Evolutionary conservation across 179 eudicot species (phyloP).

Genomic region (Heliamphora pulchella): DNA sequence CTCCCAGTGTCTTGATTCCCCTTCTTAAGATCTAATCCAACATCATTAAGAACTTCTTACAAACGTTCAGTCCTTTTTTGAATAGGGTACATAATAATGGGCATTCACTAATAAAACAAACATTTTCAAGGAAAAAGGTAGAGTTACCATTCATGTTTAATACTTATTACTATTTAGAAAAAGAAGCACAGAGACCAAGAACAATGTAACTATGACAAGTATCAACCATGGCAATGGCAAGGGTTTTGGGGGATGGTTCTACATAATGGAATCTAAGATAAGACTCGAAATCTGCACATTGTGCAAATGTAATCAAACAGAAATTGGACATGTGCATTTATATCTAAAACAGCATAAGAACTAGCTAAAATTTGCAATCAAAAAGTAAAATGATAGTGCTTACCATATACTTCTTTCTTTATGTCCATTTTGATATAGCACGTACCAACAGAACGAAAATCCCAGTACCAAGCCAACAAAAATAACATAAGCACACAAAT

Average conservation of each 20-base stretch:
- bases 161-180: background rate
- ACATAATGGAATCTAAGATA: background rate
- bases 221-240: background rate
- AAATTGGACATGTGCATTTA: background rate
- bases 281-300: background rate
- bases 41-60: background rate
- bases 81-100: background rate
- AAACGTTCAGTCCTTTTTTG: background rate
- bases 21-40: constrained; percentile 1
- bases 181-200: background rate
- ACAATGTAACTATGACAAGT: background rate
- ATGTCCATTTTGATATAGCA: constrained; percentile 28
- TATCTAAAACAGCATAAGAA: background rate
- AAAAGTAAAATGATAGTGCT: constrained; percentile 26
- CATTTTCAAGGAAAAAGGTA: background rate
- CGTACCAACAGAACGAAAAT: constrained; percentile 21
- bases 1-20: background rate
- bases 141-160: constrained; percentile 1
- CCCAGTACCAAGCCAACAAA: constrained; percentile 15
- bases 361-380: background rate
- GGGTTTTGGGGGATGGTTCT: background rate
- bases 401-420: constrained; percentile 94
- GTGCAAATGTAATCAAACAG: background rate
- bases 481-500: constrained; percentile 12
- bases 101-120: background rate